Percentiles rank a stretch among this genome's conserved stretches.
Evolutionary conservation across 1,284 basidiomycete genomes (phyloP).

Genomic region (Athelia psychrophila): DNA sequence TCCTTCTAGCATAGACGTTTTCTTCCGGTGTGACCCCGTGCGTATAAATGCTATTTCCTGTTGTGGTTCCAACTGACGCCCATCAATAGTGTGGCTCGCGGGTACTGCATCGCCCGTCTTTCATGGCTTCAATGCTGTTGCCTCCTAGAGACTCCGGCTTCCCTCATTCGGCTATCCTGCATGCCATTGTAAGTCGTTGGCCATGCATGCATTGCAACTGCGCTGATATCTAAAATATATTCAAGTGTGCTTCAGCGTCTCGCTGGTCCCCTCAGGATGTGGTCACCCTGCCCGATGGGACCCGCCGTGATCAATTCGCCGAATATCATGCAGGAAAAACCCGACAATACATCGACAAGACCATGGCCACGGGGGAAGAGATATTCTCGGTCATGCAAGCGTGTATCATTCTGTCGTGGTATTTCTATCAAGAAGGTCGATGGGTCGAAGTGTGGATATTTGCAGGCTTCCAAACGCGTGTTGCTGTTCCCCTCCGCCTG

Average conservation of each 20-base stretch:
- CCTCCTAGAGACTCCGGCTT: conserved; percentile 75
- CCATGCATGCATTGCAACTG: not conserved
- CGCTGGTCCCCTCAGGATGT: conserved; percentile 74
- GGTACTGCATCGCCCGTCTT: conserved; percentile 76
- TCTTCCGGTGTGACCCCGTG: conserved; percentile 75
- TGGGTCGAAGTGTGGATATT: conserved; percentile 92
- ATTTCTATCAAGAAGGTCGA: conserved; percentile 82
- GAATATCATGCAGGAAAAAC: conserved; percentile 83
- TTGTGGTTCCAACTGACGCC: not conserved
- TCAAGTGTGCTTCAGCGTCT: conserved; percentile 78
- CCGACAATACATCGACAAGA: conserved; percentile 79
- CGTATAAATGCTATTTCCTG: not conserved
- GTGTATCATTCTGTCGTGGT: conserved; percentile 81
- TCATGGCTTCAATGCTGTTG: conserved; percentile 70
- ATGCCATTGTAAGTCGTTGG: conserved; percentile 61
- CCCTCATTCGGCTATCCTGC: conserved; percentile 78
- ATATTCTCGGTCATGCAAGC: conserved; percentile 85
- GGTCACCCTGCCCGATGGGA: conserved; percentile 65
- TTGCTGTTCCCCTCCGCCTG: conserved; percentile 76
- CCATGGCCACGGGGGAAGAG: conserved; percentile 80
- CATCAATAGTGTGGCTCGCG: conserved; percentile 60
- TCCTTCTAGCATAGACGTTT: conserved; percentile 63
- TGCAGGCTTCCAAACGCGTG: conserved; percentile 80
- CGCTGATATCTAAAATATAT: conserved; percentile 6
- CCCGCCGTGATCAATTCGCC: conserved; percentile 73